Base-by-base conservation (phyloP, 345 rosid genomes). In the Bruguiera parviflora region DNA sequence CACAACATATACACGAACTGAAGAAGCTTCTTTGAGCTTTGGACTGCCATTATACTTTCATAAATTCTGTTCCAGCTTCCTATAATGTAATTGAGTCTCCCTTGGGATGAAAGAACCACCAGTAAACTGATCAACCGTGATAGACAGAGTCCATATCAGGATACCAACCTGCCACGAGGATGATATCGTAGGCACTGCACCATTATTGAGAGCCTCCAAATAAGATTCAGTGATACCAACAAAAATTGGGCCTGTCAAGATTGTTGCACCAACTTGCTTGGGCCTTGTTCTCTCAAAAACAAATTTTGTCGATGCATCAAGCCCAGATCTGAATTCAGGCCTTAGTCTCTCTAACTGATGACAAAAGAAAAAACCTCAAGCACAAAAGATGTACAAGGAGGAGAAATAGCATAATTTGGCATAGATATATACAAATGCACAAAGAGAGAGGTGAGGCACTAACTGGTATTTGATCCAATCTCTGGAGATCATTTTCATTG, bases 211-310 rank as follows among this genome's bases (percentile, higher is more conserved):
- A 31, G 98, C 99, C 83, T 87, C 94, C 71, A 96, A 83, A 71
- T 92, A 96, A 67, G 99, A 89, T 82, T 90, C 84, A 4, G 85
- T 96, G 49, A 96, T 80, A 63, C 96, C 99, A 61, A 92, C 88
- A 77, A 92, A 96, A 75, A 96, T 72, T n/a, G 98, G 98, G 51
- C 99, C 98, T 0, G 97, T 92, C 96, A 96, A 78, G 66, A 89
- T 70, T 27, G 98, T 96, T 73, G 97, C 88, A 66, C 96, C 98
- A 4, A 92, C 73, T 77, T 96, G 98, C 85, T 96, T 96, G 32
- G 97, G 98, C 79, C 98, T 89, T 39, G 98, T 92, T 79, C 90
- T 89, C 94, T 96, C 97, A 77, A 92, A 92, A 78, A 96, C 97
- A 82, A 92, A 92, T 77, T 78, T 92, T 66, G 99, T 92, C 67